phyloP scores from a whole-genome alignment of 306 rosid genomes.

The Cicer arietinum region DNA sequence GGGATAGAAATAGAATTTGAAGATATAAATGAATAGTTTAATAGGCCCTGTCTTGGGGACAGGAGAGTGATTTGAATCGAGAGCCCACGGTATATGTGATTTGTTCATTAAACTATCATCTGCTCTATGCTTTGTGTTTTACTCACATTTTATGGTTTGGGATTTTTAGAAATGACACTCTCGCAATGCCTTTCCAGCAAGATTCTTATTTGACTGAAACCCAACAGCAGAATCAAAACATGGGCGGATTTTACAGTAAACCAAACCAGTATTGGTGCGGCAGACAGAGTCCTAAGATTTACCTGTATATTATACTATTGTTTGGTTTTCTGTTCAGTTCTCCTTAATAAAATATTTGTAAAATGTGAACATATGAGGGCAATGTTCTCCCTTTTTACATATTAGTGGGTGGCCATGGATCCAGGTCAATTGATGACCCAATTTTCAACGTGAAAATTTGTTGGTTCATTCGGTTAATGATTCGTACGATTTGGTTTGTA shows the following conservation, averaged over 20 bases:
- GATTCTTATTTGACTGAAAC: not conserved
- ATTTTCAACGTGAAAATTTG: too few species aligned
- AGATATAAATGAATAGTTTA: slow-evolving; percentile 18
- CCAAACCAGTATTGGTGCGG: not conserved
- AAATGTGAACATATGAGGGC: too few species aligned
- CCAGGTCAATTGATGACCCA: too few species aligned
- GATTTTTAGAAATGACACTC: slow-evolving; percentile 23
- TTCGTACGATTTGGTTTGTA: too few species aligned
- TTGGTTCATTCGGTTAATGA: too few species aligned
- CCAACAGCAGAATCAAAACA: not conserved
- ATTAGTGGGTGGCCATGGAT: too few species aligned
- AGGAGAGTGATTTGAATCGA: not conserved
- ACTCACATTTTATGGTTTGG: slow-evolving; percentile 15
- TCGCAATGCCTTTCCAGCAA: not conserved
- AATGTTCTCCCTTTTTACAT: too few species aligned
- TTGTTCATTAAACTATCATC: slow-evolving; percentile 19
- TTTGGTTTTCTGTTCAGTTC: too few species aligned
- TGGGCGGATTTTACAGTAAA: not conserved
- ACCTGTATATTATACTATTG: too few species aligned
- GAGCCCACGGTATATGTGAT: slow-evolving; percentile 28
- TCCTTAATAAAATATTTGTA: too few species aligned
- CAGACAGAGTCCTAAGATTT: too few species aligned
- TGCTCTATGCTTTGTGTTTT: not conserved
- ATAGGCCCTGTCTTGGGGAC: slow-evolving; percentile 6
- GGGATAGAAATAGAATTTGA: slow-evolving; percentile 19